Conservation (phyloP, 257 asterid species). For the Echium plantagineum region DNA sequence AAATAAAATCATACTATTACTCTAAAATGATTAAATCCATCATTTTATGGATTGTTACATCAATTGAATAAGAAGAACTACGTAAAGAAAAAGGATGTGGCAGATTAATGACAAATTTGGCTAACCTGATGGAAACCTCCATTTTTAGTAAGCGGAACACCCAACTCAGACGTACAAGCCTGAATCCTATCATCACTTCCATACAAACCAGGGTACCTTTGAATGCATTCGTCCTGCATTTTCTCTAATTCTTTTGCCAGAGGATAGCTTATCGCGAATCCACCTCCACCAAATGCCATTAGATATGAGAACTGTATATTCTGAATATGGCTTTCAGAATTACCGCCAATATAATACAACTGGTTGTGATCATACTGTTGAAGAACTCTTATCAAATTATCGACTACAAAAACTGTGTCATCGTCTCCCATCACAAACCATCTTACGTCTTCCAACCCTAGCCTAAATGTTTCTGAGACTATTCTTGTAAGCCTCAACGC, state of each 20-base stretch:
- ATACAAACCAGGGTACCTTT: slow-evolving; percentile 56
- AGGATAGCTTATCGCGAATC: slow-evolving; percentile 82
- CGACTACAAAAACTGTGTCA: slow-evolving; percentile 67
- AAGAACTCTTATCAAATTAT: slow-evolving; percentile 55
- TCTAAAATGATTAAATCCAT: too few species aligned
- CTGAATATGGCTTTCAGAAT: slow-evolving; percentile 73
- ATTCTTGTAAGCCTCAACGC: slow-evolving; percentile 71
- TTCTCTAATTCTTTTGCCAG: slow-evolving; percentile 61
- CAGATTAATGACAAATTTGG: neutral
- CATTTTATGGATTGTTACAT: too few species aligned
- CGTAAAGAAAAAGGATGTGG: neutral
- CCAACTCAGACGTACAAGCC: slow-evolving; percentile 85
- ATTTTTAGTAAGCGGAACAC: slow-evolving; percentile 76
- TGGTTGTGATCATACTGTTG: slow-evolving; percentile 58
- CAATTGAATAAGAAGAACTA: too few species aligned
- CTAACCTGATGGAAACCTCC: slow-evolving; percentile 78
- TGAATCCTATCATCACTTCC: slow-evolving; percentile 83
- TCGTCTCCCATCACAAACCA: slow-evolving; percentile 96
- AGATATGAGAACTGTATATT: slow-evolving; percentile 60
- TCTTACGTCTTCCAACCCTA: slow-evolving; percentile 47
- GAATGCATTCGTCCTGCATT: slow-evolving; percentile 72
- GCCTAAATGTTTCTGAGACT: slow-evolving; percentile 63
- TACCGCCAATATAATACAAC: slow-evolving; percentile 62
- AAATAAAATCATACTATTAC: neutral
- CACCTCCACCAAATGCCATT: slow-evolving; percentile 93